Conservation (phyloP, 2,329 filamentous ascomycete genomes). For the Fusarium chlamydosporum region DNA sequence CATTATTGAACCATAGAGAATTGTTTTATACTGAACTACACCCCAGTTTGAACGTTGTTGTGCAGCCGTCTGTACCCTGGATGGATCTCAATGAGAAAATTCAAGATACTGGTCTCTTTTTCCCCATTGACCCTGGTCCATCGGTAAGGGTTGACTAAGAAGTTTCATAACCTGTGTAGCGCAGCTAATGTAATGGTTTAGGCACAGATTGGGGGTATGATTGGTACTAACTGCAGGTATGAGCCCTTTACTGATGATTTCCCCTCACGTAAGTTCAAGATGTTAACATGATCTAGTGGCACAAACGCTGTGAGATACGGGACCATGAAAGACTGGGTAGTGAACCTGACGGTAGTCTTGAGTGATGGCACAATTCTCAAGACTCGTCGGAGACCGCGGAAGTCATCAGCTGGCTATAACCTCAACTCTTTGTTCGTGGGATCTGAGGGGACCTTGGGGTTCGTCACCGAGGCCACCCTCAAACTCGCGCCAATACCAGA, state of each 20-base stretch:
- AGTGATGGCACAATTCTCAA: constrained; percentile 84
- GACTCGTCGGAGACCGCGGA: constrained; percentile 79
- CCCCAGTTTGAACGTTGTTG: constrained; percentile 81
- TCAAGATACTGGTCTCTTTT: constrained; percentile 83
- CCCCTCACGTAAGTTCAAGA: no score
- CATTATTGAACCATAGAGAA: fast-evolving
- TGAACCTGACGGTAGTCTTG: constrained; percentile 84
- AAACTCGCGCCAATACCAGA: constrained; percentile 83
- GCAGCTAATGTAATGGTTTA: constrained; percentile 54
- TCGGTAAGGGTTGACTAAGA: neutral
- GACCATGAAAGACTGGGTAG: constrained; percentile 92
- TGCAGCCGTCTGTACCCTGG: constrained; percentile 91
- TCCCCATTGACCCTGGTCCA: constrained; percentile 85
- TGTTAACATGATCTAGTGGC: constrained; percentile 57
- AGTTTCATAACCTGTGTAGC: fast-evolving
- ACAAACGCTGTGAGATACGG: constrained; percentile 86
- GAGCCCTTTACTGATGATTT: fast-evolving
- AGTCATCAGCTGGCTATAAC: constrained; percentile 87
- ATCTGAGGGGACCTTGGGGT: constrained; percentile 83
- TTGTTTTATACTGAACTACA: fast-evolving
- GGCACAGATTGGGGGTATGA: constrained; percentile 86
- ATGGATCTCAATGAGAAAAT: constrained; percentile 84
- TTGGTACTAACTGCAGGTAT: constrained; percentile 78
- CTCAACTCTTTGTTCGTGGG: constrained; percentile 84
- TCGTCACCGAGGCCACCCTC: constrained; percentile 86